Percentiles rank a stretch among this genome's conserved stretches.
Evolutionary conservation across 129 eudicot genomes (phyloP).

Genomic region (Arctium minus): DNA sequence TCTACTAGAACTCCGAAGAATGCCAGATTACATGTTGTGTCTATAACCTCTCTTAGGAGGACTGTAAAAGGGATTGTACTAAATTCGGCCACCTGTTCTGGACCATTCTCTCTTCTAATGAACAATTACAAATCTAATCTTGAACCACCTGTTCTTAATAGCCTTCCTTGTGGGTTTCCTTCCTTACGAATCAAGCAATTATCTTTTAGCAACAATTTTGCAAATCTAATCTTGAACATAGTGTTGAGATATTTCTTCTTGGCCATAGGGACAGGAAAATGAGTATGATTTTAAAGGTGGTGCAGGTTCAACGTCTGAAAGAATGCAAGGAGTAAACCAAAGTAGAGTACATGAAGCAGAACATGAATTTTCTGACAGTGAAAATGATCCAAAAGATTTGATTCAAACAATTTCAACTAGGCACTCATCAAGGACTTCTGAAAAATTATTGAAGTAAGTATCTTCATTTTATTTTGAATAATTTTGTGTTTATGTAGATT

Average conservation of each 20-base stretch:
- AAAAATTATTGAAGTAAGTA: too few relatives aligned
- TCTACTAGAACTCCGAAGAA: background rate
- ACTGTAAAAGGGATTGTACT: background rate
- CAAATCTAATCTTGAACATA: background rate
- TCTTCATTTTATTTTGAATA: conserved; percentile 16
- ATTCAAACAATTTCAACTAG: conserved; percentile 55
- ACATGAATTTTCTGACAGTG: conserved; percentile 46
- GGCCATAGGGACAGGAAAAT: conserved; percentile 44
- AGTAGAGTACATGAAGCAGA: conserved; percentile 23
- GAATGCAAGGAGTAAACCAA: conserved; percentile 29
- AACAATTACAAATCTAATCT: background rate
- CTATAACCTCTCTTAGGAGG: background rate
- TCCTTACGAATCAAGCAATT: background rate
- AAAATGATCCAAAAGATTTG: conserved; percentile 31
- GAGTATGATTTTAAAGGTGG: conserved; percentile 86
- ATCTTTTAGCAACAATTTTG: background rate
- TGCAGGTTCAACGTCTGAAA: conserved; percentile 57
- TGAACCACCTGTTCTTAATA: background rate
- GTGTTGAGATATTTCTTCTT: conserved; percentile 17
- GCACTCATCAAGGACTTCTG: conserved; percentile 71
- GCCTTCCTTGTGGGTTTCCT: background rate
- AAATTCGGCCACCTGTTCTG: background rate
- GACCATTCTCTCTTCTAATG: background rate
- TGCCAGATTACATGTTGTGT: background rate
- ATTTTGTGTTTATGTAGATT: background rate